Evolutionary conservation across 495 filamentous ascomycete species (phyloP), one percentile per base, ranked within the genome.

Genomic region (Penicillium argentinense): DNA sequence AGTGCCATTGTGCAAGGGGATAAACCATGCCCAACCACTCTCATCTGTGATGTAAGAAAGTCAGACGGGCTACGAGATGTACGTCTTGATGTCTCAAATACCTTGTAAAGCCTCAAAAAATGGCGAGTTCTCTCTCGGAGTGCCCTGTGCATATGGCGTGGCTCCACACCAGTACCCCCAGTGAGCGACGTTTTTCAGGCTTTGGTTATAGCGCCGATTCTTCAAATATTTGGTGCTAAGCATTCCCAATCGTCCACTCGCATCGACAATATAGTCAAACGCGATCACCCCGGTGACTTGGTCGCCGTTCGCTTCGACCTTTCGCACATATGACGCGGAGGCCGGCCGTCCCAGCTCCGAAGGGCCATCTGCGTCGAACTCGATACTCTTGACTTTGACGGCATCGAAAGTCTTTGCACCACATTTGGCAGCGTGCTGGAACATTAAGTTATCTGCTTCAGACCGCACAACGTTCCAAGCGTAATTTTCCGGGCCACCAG

Each of bases 381-480:
- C 40, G 13, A 54, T 21, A 7, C 11, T 14, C 6, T 30, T 38
- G 17, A 79, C 73, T 32, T 75, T 72, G 43, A 60, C 55, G 9
- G 54, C 66, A 23, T 81, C 70, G 39, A 79, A 79, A 12, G 52
- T 57, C 22, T 73, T 57, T 8, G 72, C 78, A 9, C 76, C 76
- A 34, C 62, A 56, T 26, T 67, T 51, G 1, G 39, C 64, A 6
- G 77, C 78, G 48, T 82, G 76, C 17, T 63, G 42, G 51, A 82
- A 78, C 5, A 80, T 64, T 5, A 80, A 19, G 7, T 80, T 51
- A 42, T 82, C 77, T 9, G 69, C 47, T 43, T 80, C 76, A 27
- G 78, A 75, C 2, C 78, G 76, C 22, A 78, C 55, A 0, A 80
- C 71, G 39, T 80, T 82, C 72, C 74, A 82, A 0, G 75, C 45